Base-by-base conservation (phyloP, 352 stramenopile species). In the Globisporangium carolinianum region DNA sequence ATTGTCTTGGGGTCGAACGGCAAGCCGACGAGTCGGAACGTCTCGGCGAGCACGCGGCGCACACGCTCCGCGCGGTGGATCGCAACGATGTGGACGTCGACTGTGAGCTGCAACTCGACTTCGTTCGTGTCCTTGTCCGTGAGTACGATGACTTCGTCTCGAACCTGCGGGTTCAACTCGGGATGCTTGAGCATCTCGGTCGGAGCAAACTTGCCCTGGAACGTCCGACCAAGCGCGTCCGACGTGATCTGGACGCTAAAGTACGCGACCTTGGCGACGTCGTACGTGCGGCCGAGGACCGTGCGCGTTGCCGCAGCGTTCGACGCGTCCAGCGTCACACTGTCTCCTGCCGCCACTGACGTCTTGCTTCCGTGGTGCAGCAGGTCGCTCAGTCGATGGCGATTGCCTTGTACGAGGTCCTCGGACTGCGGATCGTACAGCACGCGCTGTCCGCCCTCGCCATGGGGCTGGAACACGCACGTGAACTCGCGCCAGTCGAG, bases 1-100 rank as follows among this genome's bases (percentile, higher is more conserved):
- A 86, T 71, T 4, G 63, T 61, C 41, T 69, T 68, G 2, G 66
- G 46, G n/a, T 90, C 75, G 38, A 88, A 90, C 18, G 76, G 57
- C 6, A 90, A 63, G 0, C 76, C 76, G 11, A 86, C 78, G n/a
- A 86, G 58, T 2, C 73, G 74, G 47, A 88, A 88, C 0, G 76
- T 86, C 47, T 90, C 80, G 0, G 70, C 65, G 4, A 90, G 68
- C 15, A 86, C 63, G 8, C 70, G 70, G 41, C 78, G 70, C 9
- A 88, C 43, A 14, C 78, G 69, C 4, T 86, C 68, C 0, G 71
- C 73, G 18, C 80, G 71, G 55, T 76, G 66, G 18, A 90, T 74
- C 0, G 72, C 80, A 43, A 87, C 62, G 55, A 87, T 58, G 4
- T 68, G 58, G 0, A 83, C 41, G 48, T 81, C 66, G 12, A 88